phyloP scores from a whole-genome alignment of 345 rosid genomes.

The Microthlaspi erraticum region DNA sequence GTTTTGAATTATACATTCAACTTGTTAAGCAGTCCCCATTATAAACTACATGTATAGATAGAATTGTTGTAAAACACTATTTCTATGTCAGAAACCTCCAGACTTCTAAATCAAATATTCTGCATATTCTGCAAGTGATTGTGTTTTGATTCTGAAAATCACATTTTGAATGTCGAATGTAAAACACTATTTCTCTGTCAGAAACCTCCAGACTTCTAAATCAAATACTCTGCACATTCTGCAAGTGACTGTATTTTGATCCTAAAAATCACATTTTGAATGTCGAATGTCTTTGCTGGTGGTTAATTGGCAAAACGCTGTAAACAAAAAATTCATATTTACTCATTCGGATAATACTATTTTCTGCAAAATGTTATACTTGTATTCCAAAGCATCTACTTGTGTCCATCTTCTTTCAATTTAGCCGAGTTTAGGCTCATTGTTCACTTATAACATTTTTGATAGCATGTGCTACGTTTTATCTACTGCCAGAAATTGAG shows the following conservation, averaged over 20 bases:
- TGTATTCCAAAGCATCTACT: background rate
- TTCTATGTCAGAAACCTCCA: background rate
- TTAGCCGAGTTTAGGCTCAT: background rate
- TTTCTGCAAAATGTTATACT: background rate
- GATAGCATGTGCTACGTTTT: background rate
- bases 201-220: background rate
- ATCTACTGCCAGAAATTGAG: constrained; percentile 14
- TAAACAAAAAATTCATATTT: too few relatives aligned
- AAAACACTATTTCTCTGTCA: background rate
- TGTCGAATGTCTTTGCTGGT: too few relatives aligned
- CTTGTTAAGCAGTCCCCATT: background rate
- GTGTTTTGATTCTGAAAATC: background rate
- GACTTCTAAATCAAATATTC: background rate
- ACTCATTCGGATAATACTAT: too few relatives aligned
- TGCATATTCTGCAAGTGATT: background rate
- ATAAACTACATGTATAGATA: background rate
- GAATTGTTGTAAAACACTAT: background rate
- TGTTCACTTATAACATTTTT: background rate
- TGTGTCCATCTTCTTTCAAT: constrained; percentile 3
- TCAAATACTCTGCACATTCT: background rate
- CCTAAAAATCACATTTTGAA: background rate
- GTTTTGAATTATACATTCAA: constrained; percentile 11
- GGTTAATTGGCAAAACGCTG: background rate
- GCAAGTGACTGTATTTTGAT: background rate
- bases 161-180: background rate